Percentiles rank a stretch among this genome's conserved stretches.
phyloP scores from a whole-genome alignment of 805 yeast genomes.

The Kuraishia piskuri region DNA sequence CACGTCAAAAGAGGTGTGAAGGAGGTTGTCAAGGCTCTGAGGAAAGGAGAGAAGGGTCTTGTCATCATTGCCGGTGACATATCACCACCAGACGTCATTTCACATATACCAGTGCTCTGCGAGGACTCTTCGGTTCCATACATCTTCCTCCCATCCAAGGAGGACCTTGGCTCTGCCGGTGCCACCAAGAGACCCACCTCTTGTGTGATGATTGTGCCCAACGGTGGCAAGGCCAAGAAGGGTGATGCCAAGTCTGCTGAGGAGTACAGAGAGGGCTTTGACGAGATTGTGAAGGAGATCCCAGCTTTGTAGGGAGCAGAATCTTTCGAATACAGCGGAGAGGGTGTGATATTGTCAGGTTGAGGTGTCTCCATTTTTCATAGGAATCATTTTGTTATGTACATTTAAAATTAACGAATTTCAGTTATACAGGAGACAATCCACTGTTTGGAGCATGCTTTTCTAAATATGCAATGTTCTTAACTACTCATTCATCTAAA shows the following conservation, averaged over 20 bases:
- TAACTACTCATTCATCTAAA: no score
- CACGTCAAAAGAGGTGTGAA: constrained; percentile 98
- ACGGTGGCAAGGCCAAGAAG: constrained; percentile 79
- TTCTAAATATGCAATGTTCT: no score
- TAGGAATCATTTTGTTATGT: neutral
- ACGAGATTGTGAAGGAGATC: constrained; percentile 92
- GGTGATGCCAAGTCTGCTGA: constrained; percentile 59
- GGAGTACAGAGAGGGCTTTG: constrained; percentile 87
- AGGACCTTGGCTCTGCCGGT: constrained; percentile 97
- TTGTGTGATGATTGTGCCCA: constrained; percentile 95
- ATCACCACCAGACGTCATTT: constrained; percentile 93
- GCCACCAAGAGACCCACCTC: constrained; percentile 99
- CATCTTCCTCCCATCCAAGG: constrained; percentile 92
- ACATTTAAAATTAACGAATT: neutral
- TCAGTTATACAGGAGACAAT: no score
- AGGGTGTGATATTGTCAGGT: neutral
- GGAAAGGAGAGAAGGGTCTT: constrained; percentile 97
- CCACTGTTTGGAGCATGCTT: no score
- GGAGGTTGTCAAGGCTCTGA: constrained; percentile 94
- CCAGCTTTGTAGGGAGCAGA: constrained; percentile 26
- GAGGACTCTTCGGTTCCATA: constrained; percentile 91
- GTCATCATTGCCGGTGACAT: constrained; percentile 97
- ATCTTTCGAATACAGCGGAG: neutral
- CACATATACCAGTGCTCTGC: constrained; percentile 95
- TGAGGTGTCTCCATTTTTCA: neutral